A percentile compares a stretch with the other conserved stretches of the same genome.
Evolutionary conservation across 2,329 filamentous ascomycete genomes (phyloP).

Genomic region (Aureobasidium lini): DNA sequence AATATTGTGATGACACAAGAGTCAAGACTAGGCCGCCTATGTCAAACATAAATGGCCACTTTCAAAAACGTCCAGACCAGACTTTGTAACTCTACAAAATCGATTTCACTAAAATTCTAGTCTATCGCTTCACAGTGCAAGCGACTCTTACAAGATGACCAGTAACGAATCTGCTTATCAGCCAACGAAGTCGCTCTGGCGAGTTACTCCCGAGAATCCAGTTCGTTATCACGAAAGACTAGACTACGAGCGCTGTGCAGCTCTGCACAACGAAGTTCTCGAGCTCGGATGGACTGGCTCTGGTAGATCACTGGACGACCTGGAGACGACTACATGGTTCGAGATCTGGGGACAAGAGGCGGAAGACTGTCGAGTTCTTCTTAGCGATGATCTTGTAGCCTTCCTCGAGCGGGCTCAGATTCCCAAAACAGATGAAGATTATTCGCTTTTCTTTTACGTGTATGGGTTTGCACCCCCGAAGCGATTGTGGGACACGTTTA

Average conservation of each 20-base stretch:
- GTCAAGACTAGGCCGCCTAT: too few species aligned
- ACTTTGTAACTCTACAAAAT: too few species aligned
- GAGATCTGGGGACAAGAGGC: neutral
- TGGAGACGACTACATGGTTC: neutral
- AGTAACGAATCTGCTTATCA: too few species aligned
- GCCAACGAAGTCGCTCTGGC: neutral
- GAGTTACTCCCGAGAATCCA: neutral
- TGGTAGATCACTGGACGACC: neutral
- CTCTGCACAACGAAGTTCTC: neutral
- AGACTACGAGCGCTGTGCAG: neutral
- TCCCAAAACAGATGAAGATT: neutral
- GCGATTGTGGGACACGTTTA: neutral
- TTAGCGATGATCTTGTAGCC: neutral
- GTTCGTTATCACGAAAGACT: neutral
- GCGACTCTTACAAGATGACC: too few species aligned
- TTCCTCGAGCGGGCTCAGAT: neutral
- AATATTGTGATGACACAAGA: too few species aligned
- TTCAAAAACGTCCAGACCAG: too few species aligned
- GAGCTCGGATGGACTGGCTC: neutral
- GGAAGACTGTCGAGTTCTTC: neutral
- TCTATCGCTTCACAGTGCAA: too few species aligned
- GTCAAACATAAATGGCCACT: too few species aligned
- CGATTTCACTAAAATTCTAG: too few species aligned
- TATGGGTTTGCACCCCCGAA: neutral
- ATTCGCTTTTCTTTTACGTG: neutral